These are phyloP conservation scores for Heliamphora pulchella DNA, from an alignment of 179 eudicot species.

Conservation along the genomic window DNA sequence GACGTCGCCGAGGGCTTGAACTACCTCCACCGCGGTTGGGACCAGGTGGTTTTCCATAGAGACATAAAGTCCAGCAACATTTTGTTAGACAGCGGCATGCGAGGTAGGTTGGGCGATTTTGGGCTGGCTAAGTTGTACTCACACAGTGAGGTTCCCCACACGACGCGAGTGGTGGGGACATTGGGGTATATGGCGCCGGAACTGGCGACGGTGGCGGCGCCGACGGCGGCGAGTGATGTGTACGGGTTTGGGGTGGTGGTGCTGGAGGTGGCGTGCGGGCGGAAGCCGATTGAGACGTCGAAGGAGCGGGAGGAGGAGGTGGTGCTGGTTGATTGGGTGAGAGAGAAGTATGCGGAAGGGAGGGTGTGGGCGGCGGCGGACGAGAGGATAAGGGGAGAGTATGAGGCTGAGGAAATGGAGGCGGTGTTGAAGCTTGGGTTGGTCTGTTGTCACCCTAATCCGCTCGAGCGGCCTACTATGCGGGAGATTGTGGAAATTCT, in stretches of 20 bases:
- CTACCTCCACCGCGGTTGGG: conserved; percentile 52
- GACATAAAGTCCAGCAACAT: conserved; percentile 53
- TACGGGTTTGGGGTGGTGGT: conserved; percentile 51
- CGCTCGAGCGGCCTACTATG: conserved; percentile 36
- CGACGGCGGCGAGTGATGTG: conserved; percentile 44
- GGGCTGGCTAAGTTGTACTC: conserved; percentile 47
- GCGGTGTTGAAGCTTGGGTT: conserved; percentile 39
- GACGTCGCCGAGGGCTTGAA: conserved; percentile 52
- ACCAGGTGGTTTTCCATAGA: conserved; percentile 44
- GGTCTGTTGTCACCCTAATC: conserved; percentile 48
- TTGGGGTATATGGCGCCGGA: conserved; percentile 51
- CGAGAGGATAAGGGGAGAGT: conserved; percentile 37
- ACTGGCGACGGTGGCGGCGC: conserved; percentile 35
- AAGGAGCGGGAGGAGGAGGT: conserved; percentile 36
- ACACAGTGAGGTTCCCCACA: conserved; percentile 41
- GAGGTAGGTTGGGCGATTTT: conserved; percentile 48
- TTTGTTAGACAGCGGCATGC: conserved; percentile 36
- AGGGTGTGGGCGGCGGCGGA: conserved; percentile 36
- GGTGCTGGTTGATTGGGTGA: conserved; percentile 41
- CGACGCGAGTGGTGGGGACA: conserved; percentile 50
- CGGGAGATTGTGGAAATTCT: conserved; percentile 34
- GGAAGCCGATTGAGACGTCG: conserved; percentile 35
- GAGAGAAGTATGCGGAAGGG: conserved; percentile 30
- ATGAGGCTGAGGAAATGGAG: conserved; percentile 38
- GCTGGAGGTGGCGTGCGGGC: conserved; percentile 46